Conservation (phyloP, 768 basidiomycete genomes). For the Scleroderma bovista region DNA sequence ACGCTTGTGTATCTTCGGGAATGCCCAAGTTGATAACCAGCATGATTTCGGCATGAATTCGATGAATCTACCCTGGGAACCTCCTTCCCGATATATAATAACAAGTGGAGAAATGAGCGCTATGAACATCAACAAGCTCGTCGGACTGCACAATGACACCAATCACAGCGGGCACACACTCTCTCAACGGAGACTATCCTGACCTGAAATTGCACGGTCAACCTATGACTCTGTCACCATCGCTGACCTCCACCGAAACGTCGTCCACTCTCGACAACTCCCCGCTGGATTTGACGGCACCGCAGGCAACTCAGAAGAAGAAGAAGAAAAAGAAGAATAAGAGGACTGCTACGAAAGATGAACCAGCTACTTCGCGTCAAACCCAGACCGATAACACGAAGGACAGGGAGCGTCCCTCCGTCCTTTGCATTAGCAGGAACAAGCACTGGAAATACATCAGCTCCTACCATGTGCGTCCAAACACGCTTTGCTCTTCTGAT, state of each 20-base stretch:
- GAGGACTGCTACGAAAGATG: slow-evolving; percentile 45
- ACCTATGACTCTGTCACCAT: too few relatives aligned
- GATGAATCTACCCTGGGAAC: too few relatives aligned
- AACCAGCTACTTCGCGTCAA: slow-evolving; percentile 22
- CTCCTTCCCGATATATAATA: too few relatives aligned
- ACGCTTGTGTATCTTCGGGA: too few relatives aligned
- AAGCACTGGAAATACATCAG: slow-evolving; percentile 95
- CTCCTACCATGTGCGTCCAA: slow-evolving; percentile 72
- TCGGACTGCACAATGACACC: too few relatives aligned
- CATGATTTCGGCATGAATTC: too few relatives aligned
- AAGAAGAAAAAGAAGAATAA: slow-evolving; percentile 66
- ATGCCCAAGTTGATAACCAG: too few relatives aligned
- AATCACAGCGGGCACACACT: background rate
- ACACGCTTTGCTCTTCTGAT: slow-evolving; percentile 1
- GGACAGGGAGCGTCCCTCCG: slow-evolving; percentile 49
- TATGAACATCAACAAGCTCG: too few relatives aligned
- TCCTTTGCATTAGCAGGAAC: slow-evolving; percentile 85
- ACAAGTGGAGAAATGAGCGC: too few relatives aligned
- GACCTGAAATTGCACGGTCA: background rate
- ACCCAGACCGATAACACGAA: slow-evolving; percentile 28
- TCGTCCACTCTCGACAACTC: slow-evolving; percentile 12
- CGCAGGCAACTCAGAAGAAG: slow-evolving; percentile 44
- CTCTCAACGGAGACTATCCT: background rate
- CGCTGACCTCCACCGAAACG: slow-evolving; percentile 9
- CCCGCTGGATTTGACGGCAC: slow-evolving; percentile 18